Percentiles rank a stretch among this genome's conserved stretches.
Evolutionary conservation across 2,329 filamentous ascomycete species (phyloP).

Genomic region (Aspergillus intermedius): DNA sequence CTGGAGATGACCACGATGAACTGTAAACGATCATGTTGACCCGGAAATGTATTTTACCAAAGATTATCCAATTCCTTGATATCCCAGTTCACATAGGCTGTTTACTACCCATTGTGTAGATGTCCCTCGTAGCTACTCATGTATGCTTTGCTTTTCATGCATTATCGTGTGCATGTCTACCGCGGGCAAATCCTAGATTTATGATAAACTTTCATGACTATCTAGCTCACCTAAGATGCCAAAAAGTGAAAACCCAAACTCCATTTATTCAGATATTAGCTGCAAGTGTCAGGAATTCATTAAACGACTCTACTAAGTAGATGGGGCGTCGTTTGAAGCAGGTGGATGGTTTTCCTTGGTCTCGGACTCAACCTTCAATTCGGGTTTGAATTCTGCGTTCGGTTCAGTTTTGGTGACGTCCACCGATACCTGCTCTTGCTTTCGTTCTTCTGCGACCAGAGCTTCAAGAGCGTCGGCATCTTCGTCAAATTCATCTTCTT

Average conservation of each 20-base stretch:
- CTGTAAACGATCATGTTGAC: conserved; percentile 22
- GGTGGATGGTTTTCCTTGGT: background rate
- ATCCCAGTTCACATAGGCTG: background rate
- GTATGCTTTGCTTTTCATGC: no score
- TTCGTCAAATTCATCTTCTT: conserved; percentile 34
- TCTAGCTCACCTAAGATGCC: no score
- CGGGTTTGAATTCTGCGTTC: background rate
- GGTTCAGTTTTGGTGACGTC: background rate
- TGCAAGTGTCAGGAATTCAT: background rate
- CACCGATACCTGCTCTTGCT: background rate
- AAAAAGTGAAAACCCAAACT: background rate
- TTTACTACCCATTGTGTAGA: no score
- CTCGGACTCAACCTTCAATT: background rate
- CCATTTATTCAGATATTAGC: background rate
- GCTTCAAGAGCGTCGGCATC: conserved; percentile 39
- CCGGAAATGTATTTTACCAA: conserved; percentile 1
- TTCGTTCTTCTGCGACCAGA: conserved; percentile 25
- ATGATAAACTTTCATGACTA: no score
- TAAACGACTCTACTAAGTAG: background rate
- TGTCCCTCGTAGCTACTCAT: no score
- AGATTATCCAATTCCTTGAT: background rate
- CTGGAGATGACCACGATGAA: conserved; percentile 34
- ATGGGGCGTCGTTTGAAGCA: background rate
- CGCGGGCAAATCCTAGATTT: no score
- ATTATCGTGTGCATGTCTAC: no score